Base-by-base conservation (phyloP, 352 stramenopile species). In the Plasmopara muralis region DNA sequence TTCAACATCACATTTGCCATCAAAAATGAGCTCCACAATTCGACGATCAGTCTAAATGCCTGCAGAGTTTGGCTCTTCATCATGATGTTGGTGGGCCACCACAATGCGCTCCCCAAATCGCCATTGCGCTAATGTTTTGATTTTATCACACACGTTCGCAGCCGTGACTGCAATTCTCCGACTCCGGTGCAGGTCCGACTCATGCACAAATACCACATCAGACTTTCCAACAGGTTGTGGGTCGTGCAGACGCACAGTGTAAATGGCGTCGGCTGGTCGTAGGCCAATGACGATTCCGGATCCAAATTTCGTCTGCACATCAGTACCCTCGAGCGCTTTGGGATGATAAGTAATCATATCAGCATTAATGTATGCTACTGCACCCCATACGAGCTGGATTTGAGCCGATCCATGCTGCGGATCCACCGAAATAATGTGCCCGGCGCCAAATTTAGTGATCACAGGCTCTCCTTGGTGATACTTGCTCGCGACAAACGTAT, bases 281-380 rank as follows among this genome's bases (percentile, higher is more conserved):
- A 91, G 54, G n/a, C 65, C 74, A 33, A 77, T 68, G n/a, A 89
- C 76, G 14, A 82, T 40, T 15, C 80, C 80, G 6, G 65, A 47
- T 25, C 80, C 80, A 52, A 91, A 91, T 58, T 91, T 88, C 41
- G 80, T 86, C 39, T 70, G 66, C 43, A 91, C 80, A 10, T 91
- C 75, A 47, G 83, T 87, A 25, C 80, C 80, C 9, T 75, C 72
- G 9, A 91, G 64, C 28, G 72, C 80, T 57, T 91, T 91, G 18
- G 71, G 66, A 58, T 89, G 85, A 55, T 72, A 72, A 38, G 77
- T 66, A 53, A 91, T 80, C 60, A 74, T 74, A 52, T 82, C 72
- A 2, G 66, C 70, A 41, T 64, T 72, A 30, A 91, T 60, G 47
- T 55, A 89, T 12, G 78, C 76, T 18, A 60, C 74, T 10, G 72